Percentiles rank a stretch among this genome's conserved stretches.
phyloP scores from a whole-genome alignment of 352 stramenopile genomes.

The Pythium guiyangense region DNA sequence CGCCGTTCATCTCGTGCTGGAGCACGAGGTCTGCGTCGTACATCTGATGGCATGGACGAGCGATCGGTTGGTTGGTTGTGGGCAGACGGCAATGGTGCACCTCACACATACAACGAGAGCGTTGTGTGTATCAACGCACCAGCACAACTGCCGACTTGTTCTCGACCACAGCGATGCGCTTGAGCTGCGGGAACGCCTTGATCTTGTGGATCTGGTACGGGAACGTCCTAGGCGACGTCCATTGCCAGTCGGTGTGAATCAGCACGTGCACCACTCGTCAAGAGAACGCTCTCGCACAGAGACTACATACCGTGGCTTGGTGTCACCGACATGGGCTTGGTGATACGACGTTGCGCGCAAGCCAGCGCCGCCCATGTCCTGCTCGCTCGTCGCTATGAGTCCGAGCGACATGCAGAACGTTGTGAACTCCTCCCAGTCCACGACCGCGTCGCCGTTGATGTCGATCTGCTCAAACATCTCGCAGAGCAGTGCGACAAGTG shows the following conservation, averaged over 20 bases:
- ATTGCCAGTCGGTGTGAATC: too few species aligned
- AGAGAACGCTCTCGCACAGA: not conserved
- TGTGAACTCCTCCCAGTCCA: constrained; percentile 87
- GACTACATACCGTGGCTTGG: constrained; percentile 4
- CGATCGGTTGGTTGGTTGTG: not conserved
- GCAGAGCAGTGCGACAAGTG: constrained; percentile 44
- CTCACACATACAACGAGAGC: not conserved
- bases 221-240: constrained; percentile 30
- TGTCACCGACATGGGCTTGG: constrained; percentile 10
- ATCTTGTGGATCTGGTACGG: constrained; percentile 61
- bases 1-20: constrained; percentile 57
- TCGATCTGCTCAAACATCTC: constrained; percentile 85
- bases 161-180: constrained; percentile 55
- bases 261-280: not conserved
- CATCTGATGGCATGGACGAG: constrained; percentile 28
- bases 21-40: constrained; percentile 60
- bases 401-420: constrained; percentile 71
- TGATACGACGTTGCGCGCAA: constrained; percentile 12
- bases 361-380: constrained; percentile 7
- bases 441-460: constrained; percentile 69
- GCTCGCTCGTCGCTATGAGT: constrained; percentile 40
- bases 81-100: not conserved
- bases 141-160: constrained; percentile 50
- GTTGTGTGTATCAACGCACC: constrained; percentile 18
- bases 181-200: constrained; percentile 36